Percentiles rank a stretch among this genome's conserved stretches.
These are phyloP conservation scores for Alternaria sp. DNA, from an alignment of 2,329 filamentous ascomycete genomes.

Conservation along the genomic window DNA sequence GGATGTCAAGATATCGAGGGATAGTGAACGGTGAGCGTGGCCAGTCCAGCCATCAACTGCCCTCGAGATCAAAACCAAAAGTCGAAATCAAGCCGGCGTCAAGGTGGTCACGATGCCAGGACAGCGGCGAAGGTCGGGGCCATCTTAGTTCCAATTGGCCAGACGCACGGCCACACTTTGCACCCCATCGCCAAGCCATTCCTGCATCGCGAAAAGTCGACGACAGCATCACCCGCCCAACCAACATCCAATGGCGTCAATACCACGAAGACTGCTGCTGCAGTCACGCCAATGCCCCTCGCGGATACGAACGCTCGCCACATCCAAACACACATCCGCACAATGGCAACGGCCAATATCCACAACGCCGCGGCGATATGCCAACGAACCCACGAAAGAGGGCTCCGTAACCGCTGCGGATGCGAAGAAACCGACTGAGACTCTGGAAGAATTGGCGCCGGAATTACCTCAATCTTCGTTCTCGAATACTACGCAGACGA, in stretches of 20 bases:
- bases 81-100: background rate
- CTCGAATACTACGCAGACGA: background rate
- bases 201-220: slow-evolving; percentile 42
- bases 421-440: slow-evolving; percentile 11
- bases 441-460: slow-evolving; percentile 8
- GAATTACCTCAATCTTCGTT: background rate
- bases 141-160: slow-evolving; percentile 23
- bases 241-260: slow-evolving; percentile 43
- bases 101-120: background rate
- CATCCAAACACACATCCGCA: slow-evolving; percentile 19
- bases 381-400: slow-evolving; percentile 25
- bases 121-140: slow-evolving; percentile 31
- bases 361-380: slow-evolving; percentile 28
- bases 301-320: slow-evolving; percentile 26
- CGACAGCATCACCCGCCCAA: slow-evolving; percentile 22
- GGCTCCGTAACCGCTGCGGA: slow-evolving; percentile 14
- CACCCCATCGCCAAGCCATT: slow-evolving; percentile 33
- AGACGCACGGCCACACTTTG: slow-evolving; percentile 28
- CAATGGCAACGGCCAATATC: slow-evolving; percentile 46
- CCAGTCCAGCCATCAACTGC: background rate
- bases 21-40: background rate
- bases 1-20: background rate
- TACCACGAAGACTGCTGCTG: slow-evolving; percentile 42
- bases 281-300: slow-evolving; percentile 37
- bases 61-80: background rate